Evolutionary conservation across 2,329 filamentous ascomycete genomes (phyloP).

Genomic region (Conoideocrella luteorostrata): DNA sequence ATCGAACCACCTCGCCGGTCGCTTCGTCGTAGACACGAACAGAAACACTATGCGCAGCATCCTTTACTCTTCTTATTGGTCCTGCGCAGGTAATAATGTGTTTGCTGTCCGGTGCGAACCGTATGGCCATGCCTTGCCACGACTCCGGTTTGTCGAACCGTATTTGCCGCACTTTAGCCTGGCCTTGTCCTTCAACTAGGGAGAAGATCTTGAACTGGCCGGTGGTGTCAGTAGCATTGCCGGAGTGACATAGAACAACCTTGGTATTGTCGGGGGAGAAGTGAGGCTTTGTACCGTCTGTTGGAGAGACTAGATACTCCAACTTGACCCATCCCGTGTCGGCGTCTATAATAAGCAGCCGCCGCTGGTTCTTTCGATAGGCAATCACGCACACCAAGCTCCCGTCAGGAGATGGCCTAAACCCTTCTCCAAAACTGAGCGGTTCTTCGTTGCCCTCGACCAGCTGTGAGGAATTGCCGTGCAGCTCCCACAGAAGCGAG

Average conservation of each 20-base stretch:
- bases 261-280: slow-evolving; percentile 7
- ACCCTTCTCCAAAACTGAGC: slow-evolving; percentile 4
- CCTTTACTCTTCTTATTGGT: neutral
- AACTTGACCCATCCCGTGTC: slow-evolving; percentile 7
- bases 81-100: slow-evolving; percentile 8
- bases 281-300: slow-evolving; percentile 6
- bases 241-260: slow-evolving; percentile 2
- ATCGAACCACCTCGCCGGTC: neutral
- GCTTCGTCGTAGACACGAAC: slow-evolving; percentile 4
- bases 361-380: slow-evolving; percentile 1
- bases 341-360: slow-evolving; percentile 5
- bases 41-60: slow-evolving; percentile 2
- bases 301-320: slow-evolving; percentile 1
- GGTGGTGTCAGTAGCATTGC: neutral
- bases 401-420: slow-evolving; percentile 7
- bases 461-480: slow-evolving; percentile 9
- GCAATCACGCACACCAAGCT: slow-evolving; percentile 6
- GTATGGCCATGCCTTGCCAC: slow-evolving; percentile 6
- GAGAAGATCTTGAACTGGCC: slow-evolving; percentile 3
- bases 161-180: neutral
- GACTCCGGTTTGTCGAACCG: slow-evolving; percentile 1
- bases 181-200: neutral
- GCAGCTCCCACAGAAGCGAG: slow-evolving; percentile 9
- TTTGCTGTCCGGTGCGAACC: slow-evolving; percentile 6
- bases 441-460: slow-evolving; percentile 8